Base-by-base conservation (phyloP, 441 rosid genomes). In the Gossypium laxum region DNA sequence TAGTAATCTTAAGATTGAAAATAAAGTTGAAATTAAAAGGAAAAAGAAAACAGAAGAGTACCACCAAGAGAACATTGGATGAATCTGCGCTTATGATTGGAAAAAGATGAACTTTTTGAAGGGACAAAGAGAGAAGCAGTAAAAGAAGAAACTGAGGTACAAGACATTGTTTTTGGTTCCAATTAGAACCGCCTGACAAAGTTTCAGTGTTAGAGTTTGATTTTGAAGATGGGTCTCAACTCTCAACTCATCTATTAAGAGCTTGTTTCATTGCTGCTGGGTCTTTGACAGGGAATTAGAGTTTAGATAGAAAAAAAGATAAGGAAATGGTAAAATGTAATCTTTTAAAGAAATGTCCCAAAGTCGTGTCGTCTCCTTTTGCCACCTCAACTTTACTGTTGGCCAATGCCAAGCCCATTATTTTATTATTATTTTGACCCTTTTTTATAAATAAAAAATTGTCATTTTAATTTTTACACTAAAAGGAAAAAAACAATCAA, bases 31-130 rank as follows among this genome's bases (percentile, higher is more conserved):
- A 67, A 71, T 30, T 38, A 1, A 8, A 34, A 17, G 3, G 2
- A 21, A 63, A 4, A 60, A 22, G 4, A 15, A 21, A 50, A 10
- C 50, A 62, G 15, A 21, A 41, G 1, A 0, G 45, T 76, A 91
- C 95, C 95, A 60, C 82, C 89, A 69, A 83, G 81, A 11, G 92
- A 69, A 65, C 91, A 89, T 54, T 75, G 82, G 84, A 87, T 18
- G 58, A 73, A 59, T 67, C 85, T 76, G 67, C 82, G 84, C 70
- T 82, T 86, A 0, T 77, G 65, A 73, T 58, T 57, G 22, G 74
- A 74, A 63, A 72, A 54, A 52, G 70, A 45, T 26, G 83, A 80
- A 26, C 65, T 79, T 30, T 77, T 48, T 12, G 83, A 82, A 76
- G 80, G 75, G 62, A 76, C 56, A 11, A 83, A 75, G 58, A 85